A percentile compares a stretch with the other conserved stretches of the same genome.
Conservation (phyloP, 306 rosid species). For the Citrullus colocynthis region DNA sequence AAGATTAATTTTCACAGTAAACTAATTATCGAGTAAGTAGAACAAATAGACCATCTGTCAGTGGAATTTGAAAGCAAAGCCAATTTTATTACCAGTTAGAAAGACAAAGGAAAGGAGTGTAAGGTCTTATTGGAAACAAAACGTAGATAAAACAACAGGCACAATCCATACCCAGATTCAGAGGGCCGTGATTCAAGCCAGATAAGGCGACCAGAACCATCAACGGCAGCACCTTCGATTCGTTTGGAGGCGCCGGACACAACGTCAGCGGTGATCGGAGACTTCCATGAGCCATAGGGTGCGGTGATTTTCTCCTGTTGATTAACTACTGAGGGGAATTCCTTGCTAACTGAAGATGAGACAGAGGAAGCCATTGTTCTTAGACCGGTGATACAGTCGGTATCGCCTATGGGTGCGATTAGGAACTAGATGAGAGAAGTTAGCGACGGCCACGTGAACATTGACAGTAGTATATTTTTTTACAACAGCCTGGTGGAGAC, state of each 20-base stretch:
- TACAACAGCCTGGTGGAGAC: no score
- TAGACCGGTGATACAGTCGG: background rate
- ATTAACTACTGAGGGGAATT: no score
- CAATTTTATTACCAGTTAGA: background rate
- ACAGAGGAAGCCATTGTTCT: constrained; percentile 31
- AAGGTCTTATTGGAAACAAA: background rate
- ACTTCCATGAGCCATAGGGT: constrained; percentile 90
- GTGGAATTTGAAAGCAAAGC: background rate
- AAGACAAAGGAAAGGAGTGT: background rate
- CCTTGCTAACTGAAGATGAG: constrained; percentile 2
- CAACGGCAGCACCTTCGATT: constrained; percentile 67
- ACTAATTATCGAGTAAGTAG: background rate
- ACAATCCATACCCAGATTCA: constrained; percentile 48
- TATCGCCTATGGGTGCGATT: background rate
- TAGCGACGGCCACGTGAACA: background rate
- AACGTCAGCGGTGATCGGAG: constrained; percentile 71
- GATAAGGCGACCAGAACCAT: constrained; percentile 50
- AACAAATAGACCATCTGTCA: background rate
- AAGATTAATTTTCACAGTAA: background rate
- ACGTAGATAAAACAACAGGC: background rate
- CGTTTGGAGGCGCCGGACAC: constrained; percentile 75
- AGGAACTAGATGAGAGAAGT: background rate
- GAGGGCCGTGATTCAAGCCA: constrained; percentile 89
- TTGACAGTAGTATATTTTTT: background rate
- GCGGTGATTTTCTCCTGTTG: constrained; percentile 22